A percentile compares a stretch with the other conserved stretches of the same genome.
phyloP scores from a whole-genome alignment of 108 stramenopile genomes.

The Epipyxis sp. region DNA sequence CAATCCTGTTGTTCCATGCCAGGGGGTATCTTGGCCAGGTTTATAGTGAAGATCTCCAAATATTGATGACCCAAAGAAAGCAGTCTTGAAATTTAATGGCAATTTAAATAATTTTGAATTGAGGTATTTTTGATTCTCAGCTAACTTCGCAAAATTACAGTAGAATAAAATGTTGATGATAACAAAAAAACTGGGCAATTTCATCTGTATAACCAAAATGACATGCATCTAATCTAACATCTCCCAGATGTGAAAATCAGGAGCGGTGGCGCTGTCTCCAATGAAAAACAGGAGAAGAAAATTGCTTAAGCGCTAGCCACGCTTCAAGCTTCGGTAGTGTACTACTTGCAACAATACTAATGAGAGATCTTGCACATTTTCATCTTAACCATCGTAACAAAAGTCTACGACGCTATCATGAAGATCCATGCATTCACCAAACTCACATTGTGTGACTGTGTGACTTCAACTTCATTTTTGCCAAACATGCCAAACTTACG shows the following conservation, averaged over 20 bases:
- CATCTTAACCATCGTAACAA: background rate
- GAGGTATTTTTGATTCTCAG: background rate
- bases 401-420: background rate
- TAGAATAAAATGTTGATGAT: background rate
- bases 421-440: constrained; percentile 30
- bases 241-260: constrained; percentile 26
- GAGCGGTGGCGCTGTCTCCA: constrained; percentile 3
- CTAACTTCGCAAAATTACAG: background rate
- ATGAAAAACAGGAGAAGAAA: constrained; percentile 2
- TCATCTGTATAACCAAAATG: background rate
- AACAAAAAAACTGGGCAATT: background rate
- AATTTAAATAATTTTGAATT: background rate
- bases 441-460: background rate
- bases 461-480: background rate
- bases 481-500: constrained; percentile 1
- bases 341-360: background rate
- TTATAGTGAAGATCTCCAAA: background rate
- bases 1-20: background rate
- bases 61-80: background rate
- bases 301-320: background rate
- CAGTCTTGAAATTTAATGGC: background rate
- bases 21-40: background rate
- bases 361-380: background rate
- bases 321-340: background rate
- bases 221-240: background rate